A percentile compares a stretch with the other conserved stretches of the same genome.
Evolutionary conservation across 495 filamentous ascomycete species (phyloP).

Genomic region (Neurospora pannonica): DNA sequence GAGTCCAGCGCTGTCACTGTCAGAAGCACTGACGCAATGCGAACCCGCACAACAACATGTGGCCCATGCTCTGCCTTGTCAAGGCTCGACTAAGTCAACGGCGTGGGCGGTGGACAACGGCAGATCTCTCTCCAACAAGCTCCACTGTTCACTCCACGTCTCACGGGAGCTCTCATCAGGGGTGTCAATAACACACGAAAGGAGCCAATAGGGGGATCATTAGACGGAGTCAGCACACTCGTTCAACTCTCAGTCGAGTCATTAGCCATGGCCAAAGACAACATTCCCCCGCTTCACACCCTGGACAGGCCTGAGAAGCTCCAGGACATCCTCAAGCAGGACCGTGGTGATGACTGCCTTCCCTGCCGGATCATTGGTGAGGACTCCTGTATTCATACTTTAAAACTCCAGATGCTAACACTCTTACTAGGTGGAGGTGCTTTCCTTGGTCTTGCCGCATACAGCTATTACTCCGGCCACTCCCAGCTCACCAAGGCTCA

Average conservation of each 20-base stretch:
- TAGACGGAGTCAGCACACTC: background rate
- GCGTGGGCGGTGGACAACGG: conserved; percentile 1
- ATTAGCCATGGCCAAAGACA: conserved; percentile 30
- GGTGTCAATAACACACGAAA: background rate
- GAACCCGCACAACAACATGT: background rate
- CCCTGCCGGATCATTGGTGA: conserved; percentile 60
- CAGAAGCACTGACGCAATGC: conserved; percentile 21
- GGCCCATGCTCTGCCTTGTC: background rate
- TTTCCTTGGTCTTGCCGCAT: conserved; percentile 82
- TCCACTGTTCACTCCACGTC: background rate
- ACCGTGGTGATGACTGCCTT: conserved; percentile 59
- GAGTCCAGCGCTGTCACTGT: background rate
- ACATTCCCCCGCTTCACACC: conserved; percentile 25
- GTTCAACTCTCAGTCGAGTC: background rate
- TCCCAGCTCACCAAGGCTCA: conserved; percentile 62
- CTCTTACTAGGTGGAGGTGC: conserved; percentile 52
- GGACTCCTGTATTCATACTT: background rate
- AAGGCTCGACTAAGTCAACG: background rate
- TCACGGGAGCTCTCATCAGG: background rate
- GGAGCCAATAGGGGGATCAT: background rate
- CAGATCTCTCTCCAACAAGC: background rate
- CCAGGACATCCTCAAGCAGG: conserved; percentile 46
- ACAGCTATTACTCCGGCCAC: conserved; percentile 77
- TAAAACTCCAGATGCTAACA: background rate
- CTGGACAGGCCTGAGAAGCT: conserved; percentile 44